phyloP scores from a whole-genome alignment of 2,329 filamentous ascomycete species.

The Penicillium expansum region DNA sequence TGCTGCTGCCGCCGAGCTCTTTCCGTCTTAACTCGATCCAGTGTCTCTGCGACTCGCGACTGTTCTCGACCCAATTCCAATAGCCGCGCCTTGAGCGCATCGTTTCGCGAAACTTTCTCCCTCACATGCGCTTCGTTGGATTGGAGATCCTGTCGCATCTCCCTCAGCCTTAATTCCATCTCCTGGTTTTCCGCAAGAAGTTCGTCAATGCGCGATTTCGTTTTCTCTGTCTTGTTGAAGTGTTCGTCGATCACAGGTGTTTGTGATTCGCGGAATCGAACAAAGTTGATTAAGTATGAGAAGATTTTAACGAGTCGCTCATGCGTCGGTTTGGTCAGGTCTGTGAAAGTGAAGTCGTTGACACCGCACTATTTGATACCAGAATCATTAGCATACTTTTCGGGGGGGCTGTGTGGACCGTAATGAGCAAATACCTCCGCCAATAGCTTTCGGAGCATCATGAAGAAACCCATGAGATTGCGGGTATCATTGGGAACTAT shows the following conservation, averaged over 20 bases:
- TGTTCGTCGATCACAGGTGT: constrained; percentile 86
- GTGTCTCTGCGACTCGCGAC: constrained; percentile 74
- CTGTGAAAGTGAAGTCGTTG: constrained; percentile 87
- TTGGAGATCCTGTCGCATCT: constrained; percentile 75
- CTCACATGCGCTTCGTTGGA: constrained; percentile 77
- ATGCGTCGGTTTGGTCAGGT: constrained; percentile 87
- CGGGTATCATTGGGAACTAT: constrained; percentile 82
- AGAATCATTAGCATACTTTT: background rate
- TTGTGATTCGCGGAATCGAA: constrained; percentile 92
- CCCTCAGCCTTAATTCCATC: constrained; percentile 73
- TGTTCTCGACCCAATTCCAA: constrained; percentile 78
- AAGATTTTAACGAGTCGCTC: constrained; percentile 91
- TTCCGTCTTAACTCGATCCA: constrained; percentile 78
- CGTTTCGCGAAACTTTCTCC: constrained; percentile 81
- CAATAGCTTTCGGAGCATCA: constrained; percentile 74
- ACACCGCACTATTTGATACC: constrained; percentile 67
- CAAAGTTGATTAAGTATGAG: constrained; percentile 98
- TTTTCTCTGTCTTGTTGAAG: constrained; percentile 84
- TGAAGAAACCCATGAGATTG: constrained; percentile 94
- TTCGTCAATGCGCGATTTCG: constrained; percentile 82
- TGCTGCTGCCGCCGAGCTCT: constrained; percentile 70
- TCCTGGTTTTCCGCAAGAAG: constrained; percentile 84
- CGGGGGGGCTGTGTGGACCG: background rate
- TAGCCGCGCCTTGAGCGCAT: constrained; percentile 78
- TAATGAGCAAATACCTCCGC: constrained; percentile 51